Conservation (phyloP, 495 filamentous ascomycete species). For the Podospora pseudocomata region DNA sequence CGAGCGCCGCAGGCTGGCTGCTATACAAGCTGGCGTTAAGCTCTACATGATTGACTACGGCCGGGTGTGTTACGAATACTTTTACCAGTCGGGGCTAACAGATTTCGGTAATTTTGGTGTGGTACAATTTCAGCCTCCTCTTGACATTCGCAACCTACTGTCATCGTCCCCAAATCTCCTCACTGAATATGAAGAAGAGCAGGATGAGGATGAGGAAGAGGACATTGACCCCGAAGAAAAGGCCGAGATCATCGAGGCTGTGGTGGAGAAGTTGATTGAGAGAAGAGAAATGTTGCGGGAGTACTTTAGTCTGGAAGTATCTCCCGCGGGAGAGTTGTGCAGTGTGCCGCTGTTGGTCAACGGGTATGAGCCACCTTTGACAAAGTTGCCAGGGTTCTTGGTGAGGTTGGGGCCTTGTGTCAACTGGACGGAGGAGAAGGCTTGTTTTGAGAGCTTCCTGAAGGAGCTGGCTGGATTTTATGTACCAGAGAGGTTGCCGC, state of each 20-base stretch:
- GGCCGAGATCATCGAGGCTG: constrained; percentile 57
- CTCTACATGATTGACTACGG: constrained; percentile 95
- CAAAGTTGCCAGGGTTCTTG: constrained; percentile 85
- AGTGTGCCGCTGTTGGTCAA: constrained; percentile 82
- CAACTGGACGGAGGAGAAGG: constrained; percentile 78
- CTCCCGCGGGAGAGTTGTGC: constrained; percentile 68
- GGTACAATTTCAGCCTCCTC: constrained; percentile 74
- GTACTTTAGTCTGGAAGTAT: constrained; percentile 87
- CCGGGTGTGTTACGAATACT: constrained; percentile 80
- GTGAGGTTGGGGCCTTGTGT: constrained; percentile 85
- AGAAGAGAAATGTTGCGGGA: constrained; percentile 83
- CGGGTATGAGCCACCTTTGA: constrained; percentile 79
- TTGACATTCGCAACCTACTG: constrained; percentile 68
- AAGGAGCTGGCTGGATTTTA: constrained; percentile 89
- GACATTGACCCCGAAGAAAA: constrained; percentile 61
- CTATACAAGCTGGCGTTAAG: constrained; percentile 90
- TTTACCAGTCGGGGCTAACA: constrained; percentile 94
- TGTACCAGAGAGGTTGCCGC: constrained; percentile 77
- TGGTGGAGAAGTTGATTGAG: constrained; percentile 61
- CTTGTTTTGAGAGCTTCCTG: constrained; percentile 82
- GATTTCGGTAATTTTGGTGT: constrained; percentile 94
- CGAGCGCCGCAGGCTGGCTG: constrained; percentile 77
- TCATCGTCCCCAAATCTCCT: constrained; percentile 48
- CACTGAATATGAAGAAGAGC: constrained; percentile 42
- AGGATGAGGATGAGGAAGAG: constrained; percentile 34